Base-by-base conservation (phyloP, 2,329 filamentous ascomycete genomes). In the Fusarium marasasianum region DNA sequence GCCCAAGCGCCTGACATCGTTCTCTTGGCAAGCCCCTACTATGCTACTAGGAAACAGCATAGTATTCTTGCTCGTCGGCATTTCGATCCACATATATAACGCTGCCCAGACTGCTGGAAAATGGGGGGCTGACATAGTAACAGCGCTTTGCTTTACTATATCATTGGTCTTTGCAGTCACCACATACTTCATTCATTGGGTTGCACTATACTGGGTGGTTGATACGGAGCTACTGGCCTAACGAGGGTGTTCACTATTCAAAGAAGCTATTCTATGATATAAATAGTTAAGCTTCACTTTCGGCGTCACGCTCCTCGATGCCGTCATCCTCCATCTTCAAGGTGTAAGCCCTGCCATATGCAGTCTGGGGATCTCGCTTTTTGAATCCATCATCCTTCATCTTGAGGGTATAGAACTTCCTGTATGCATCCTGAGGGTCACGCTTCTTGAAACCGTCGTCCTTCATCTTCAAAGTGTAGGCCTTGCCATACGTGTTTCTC, bases 271-370 rank as follows among this genome's bases (percentile, higher is more conserved):
- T 47, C 9, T 15, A 51, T 20, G 1, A 24, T 20, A 10, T 24
- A 6, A 3, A 37, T 53, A 26, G 2, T 22, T 15, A 54, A 26
- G 24, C 24, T 18, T n/a, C 14, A 22, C 24, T 54, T 37, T 56
- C 53, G 3, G 33, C 14, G 1, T n/a, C 37, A 1, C 37, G 45
- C 37, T 55, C 26, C n/a, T 61, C 18, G 4, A 61, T 38, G 6
- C 47, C 58, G 14, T 61, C 58, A 12, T 61, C 58, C 5, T 62
- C n/a, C 58, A 62, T 62, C 24, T 62, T 62, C 9, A 62, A 20
- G 1, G 58, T 62, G 7, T 62, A 62, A 4, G 58, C 47, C 22
- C 43, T 62, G 20, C 58, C 58, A 20, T 61, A 61, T 14, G 58
- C 43, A 11, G 37, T 61, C 29, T 61, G 58, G 5, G 45, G 38